Evolutionary conservation across 2,329 filamentous ascomycete genomes (phyloP).

Genomic region (Trichoderma sp.): DNA sequence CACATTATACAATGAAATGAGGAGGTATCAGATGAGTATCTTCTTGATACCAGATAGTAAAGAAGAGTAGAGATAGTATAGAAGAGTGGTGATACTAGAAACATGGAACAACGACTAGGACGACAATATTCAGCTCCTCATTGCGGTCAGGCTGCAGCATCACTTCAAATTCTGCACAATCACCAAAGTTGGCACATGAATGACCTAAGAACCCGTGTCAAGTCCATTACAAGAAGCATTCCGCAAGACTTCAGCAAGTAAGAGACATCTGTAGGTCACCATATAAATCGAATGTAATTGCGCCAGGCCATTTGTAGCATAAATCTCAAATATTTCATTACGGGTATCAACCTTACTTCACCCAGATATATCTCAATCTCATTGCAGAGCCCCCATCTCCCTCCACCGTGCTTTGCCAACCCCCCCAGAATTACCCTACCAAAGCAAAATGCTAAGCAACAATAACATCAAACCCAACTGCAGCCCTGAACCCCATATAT

Average conservation of each 20-base stretch:
- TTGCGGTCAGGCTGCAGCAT: too few relatives aligned
- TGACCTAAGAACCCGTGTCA: neutral
- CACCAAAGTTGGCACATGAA: neutral
- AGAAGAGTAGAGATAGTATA: neutral
- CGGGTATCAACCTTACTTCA: slow-evolving; percentile 20
- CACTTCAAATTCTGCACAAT: neutral
- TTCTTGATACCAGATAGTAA: neutral
- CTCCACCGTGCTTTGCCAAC: neutral
- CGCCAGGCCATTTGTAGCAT: neutral
- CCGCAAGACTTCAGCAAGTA: neutral
- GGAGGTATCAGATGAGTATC: neutral
- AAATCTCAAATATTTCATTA: slow-evolving; percentile 14
- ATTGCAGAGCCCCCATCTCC: neutral
- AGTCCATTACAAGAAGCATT: neutral
- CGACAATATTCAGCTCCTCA: too few relatives aligned
- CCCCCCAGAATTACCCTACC: slow-evolving; percentile 1
- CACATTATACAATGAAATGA: neutral
- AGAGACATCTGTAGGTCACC: neutral
- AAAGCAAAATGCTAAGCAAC: neutral
- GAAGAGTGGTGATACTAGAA: neutral
- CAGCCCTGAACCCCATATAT: slow-evolving; percentile 23
- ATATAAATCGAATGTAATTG: neutral
- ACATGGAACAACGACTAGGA: neutral
- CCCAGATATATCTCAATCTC: slow-evolving; percentile 10
- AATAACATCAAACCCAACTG: slow-evolving; percentile 9